Base-by-base conservation (phyloP, 208 protist genomes). In the Porcisia deanei region DNA sequence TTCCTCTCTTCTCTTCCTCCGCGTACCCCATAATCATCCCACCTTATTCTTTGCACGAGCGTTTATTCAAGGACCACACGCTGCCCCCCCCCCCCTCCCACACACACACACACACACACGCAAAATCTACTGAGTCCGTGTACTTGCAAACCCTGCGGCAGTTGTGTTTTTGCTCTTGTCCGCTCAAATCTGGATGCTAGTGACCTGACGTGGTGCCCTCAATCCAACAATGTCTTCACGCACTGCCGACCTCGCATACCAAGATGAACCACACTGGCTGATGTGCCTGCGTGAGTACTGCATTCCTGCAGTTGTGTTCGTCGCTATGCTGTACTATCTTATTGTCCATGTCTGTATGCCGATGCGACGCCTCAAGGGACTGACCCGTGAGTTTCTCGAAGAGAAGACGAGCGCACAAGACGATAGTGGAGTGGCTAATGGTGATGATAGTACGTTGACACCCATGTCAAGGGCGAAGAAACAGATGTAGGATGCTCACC, bases 211-310 rank as follows among this genome's bases (percentile, higher is more conserved):
- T n/a, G 12, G 63, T 14, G 41, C 63, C 8, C 63, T 67, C 22
- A 1, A 37, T 18, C 2, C 30, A 9, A 47, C 37, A 16, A 67
- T 67, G 63, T 20, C 41, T 47, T 22, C 7, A 20, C 63, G 39
- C 41, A 10, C 41, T 20, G 43, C 63, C 1, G 37, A n/a, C 16
- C 53, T 73, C 16, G 79, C 49, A 0, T 79, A 80, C 65, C 80
- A 84, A 34, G 85, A 83, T 39, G 91, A 95, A 71, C 55, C 83
- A 16, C 66, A 75, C 49, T 80, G 81, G 69, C 64, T 80, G 7
- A 82, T 86, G 81, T 83, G 77, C 41, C 64, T 88, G 66, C 79
- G 91, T 9, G 91, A 95, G 76, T 91, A 91, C 80, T 41, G 91
- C 7, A 83, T 95, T 16, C 91, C 91, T 3, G 57, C 66, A n/a